Evolutionary conservation across 108 stramenopile species (phyloP).

Genomic region (Bacterosira constricta): DNA sequence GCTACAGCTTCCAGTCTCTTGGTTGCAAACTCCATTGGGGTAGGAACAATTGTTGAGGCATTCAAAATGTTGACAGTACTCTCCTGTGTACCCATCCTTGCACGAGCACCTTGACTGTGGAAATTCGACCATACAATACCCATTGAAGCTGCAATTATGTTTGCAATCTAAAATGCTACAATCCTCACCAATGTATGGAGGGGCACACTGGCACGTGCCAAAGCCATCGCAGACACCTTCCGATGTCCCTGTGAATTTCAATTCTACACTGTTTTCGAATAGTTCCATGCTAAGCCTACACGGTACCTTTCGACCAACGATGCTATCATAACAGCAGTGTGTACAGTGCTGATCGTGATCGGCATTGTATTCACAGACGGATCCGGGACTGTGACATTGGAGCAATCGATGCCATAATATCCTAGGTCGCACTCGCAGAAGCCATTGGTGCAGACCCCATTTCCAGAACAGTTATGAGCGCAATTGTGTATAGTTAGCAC

Average conservation of each 20-base stretch:
- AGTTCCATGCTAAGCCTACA: too few species aligned
- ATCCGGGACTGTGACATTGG: constrained; percentile 82
- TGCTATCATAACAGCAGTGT: constrained; percentile 83
- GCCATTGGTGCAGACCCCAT: constrained; percentile 81
- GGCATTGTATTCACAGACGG: constrained; percentile 80
- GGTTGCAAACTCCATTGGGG: constrained; percentile 82
- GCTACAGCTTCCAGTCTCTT: constrained; percentile 65
- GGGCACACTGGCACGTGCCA: constrained; percentile 87
- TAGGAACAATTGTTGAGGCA: constrained; percentile 90
- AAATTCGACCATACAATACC: constrained; percentile 89
- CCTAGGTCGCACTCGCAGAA: constrained; percentile 79
- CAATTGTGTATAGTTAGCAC: constrained; percentile 64
- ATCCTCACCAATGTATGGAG: constrained; percentile 85
- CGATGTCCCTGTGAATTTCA: constrained; percentile 57
- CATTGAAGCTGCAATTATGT: constrained; percentile 77
- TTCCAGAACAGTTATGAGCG: constrained; percentile 65
- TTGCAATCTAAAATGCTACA: constrained; percentile 78
- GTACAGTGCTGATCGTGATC: constrained; percentile 58
- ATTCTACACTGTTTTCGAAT: constrained; percentile 22
- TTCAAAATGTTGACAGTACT: constrained; percentile 63
- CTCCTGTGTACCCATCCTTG: constrained; percentile 73
- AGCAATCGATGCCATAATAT: constrained; percentile 85
- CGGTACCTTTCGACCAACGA: constrained; percentile 54
- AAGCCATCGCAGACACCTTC: constrained; percentile 91
- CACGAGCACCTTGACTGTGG: constrained; percentile 85